Evolutionary conservation across 495 filamentous ascomycete species (phyloP), one percentile per base, ranked within the genome.

Genomic region (Penicilliopsis zonata): DNA sequence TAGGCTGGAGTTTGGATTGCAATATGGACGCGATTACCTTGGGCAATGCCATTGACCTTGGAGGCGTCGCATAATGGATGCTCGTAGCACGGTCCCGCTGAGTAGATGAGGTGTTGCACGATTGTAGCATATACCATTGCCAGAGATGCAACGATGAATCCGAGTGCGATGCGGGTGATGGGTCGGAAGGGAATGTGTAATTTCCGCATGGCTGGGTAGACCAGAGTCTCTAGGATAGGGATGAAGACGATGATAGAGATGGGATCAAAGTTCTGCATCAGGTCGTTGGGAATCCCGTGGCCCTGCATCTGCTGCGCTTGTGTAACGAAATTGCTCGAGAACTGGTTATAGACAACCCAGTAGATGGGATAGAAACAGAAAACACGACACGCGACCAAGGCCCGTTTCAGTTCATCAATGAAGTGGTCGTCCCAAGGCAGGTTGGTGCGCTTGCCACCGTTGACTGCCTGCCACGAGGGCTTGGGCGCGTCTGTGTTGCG

Each of bases 261-360:
- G 3, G 82, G 72, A 50, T 86, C 80, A 50, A 86, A 75, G 63
- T 83, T 86, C 43, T 59, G 55, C 56, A 86, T 79, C 39, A 84
- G 61, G 41, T 87, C 82, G 61, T 87, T 87, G 34, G 69, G 70
- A 32, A 73, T 65, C 13, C 70, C 67, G 38, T 74, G 68, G 9
- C 59, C 58, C 0, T 53, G 12, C 70, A 74, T 74, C 43, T 65
- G 55, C 20, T 57, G 67, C 26, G 67, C 69, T 44, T 64, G 72
- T 9, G 69, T 65, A 40, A 74, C 61, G 38, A 77, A 69, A 54
- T 76, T 77, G 44, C 56, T 53, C 20, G 61, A 63, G 55, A 73
- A 71, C 40, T 76, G 71, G 31, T 61, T 62, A 51, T 74, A 78
- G 13, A 65, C 61, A 23, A 78, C 63, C 72, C 73, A 77, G 53